Evolutionary conservation across 768 basidiomycete species (phyloP).

Genomic region (Dacryopinax primogenitus): DNA sequence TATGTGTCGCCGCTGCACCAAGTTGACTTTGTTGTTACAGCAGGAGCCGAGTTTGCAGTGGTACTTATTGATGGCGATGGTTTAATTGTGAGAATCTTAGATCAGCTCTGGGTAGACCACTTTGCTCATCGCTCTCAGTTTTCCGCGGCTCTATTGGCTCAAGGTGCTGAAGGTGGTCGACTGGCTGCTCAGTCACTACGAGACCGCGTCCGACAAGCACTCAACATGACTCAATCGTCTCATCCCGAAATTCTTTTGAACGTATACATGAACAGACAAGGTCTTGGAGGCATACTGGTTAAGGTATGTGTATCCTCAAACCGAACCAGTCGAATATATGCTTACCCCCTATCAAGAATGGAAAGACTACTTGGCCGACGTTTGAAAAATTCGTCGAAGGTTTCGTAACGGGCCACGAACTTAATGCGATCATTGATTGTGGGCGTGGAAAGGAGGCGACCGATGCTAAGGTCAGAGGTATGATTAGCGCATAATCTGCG

Average conservation of each 20-base stretch:
- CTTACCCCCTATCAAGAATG: background rate
- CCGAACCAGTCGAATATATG: background rate
- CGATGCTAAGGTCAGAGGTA: constrained; percentile 4
- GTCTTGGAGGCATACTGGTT: background rate
- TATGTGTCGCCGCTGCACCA: no score
- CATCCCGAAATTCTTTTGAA: background rate
- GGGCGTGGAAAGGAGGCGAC: constrained; percentile 5
- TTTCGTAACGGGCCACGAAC: background rate
- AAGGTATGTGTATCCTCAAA: background rate
- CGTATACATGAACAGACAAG: constrained; percentile 6
- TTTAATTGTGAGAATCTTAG: background rate
- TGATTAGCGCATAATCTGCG: background rate
- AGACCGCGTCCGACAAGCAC: background rate
- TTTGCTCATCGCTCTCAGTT: background rate
- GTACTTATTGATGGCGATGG: background rate
- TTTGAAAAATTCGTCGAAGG: constrained; percentile 5
- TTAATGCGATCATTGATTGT: background rate
- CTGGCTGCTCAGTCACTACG: background rate
- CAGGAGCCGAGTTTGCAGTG: background rate
- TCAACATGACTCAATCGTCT: background rate
- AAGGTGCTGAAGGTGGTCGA: constrained; percentile 2
- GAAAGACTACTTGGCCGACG: background rate
- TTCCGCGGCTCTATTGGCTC: background rate
- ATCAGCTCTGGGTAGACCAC: background rate
- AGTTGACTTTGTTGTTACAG: no score